These are phyloP conservation scores for Bremia lactucae DNA, from an alignment of 352 stramenopile genomes.

Conservation along the genomic window DNA sequence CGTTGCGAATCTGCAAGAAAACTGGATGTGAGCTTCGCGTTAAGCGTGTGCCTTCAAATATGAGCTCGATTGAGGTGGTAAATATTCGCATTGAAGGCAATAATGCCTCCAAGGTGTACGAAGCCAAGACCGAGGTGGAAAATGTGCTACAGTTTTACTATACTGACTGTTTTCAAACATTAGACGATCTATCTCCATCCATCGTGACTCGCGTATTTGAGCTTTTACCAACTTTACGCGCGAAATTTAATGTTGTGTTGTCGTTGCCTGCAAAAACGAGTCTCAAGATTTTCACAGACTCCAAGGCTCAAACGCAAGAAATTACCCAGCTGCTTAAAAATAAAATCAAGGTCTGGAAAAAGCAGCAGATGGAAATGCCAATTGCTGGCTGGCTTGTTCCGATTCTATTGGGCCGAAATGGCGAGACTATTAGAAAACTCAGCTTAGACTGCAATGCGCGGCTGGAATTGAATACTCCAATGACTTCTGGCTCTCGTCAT, in stretches of 20 bases:
- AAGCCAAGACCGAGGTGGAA: constrained; percentile 60
- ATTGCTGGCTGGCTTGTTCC: constrained; percentile 57
- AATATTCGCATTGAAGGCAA: constrained; percentile 57
- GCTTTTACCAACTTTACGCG: constrained; percentile 36
- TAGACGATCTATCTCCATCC: constrained; percentile 34
- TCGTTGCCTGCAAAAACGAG: constrained; percentile 43
- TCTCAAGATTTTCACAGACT: constrained; percentile 59
- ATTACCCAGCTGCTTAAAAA: constrained; percentile 36
- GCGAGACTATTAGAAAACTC: constrained; percentile 72
- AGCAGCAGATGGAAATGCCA: constrained; percentile 55
- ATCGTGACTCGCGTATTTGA: constrained; percentile 56
- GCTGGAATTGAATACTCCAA: constrained; percentile 36
- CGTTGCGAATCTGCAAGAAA: constrained; percentile 57
- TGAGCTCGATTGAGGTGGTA: constrained; percentile 19
- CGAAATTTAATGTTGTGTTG: constrained; percentile 50
- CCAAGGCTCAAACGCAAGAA: constrained; percentile 33
- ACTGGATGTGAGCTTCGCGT: constrained; percentile 68
- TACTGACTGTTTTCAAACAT: constrained; percentile 36
- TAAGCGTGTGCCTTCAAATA: constrained; percentile 22
- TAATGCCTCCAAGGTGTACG: constrained; percentile 51
- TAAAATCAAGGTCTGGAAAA: constrained; percentile 46
- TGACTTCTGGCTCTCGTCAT: constrained; percentile 11
- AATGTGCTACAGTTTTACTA: constrained; percentile 77
- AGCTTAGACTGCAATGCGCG: constrained; percentile 43
- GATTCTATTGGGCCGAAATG: constrained; percentile 59